Base-by-base conservation (phyloP, 2,329 filamentous ascomycete genomes). In the Pestalotiopsis fici region DNA sequence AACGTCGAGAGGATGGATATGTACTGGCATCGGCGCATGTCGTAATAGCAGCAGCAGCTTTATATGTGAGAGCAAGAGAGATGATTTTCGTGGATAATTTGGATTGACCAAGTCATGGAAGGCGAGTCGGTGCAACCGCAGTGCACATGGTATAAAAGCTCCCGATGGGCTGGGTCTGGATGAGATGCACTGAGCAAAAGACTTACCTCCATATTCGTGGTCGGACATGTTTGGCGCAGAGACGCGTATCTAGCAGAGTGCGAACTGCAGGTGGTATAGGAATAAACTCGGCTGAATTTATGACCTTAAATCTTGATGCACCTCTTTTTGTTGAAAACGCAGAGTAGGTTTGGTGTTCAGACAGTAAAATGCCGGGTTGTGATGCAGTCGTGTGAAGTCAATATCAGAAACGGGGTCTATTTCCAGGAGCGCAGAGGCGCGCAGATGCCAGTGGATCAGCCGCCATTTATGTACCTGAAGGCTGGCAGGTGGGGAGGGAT, bases 191-290 rank as follows among this genome's bases (percentile, higher is more conserved):
- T 18, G 23, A 39, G 31, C 9, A 13, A 50, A 63, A 50, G 35
- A 81, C 87, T 80, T 76, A 90, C 88, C 86, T 79, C 84, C 86
- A 81, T 90, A 88, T 77, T 91, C 89, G 78, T 90, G 86, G 74
- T 91, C 89, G 67, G 89, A 91, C 89, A 91, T 91, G 69, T 59
- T 80, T 74, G 64, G 65, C n/a, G 65, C 21, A 55, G 31, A 63
- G 13, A 25, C 6, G 39, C 23, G 37, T 31, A 60, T 23, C 4
- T 39, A 15, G 57, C 18, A 15, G 21, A 9, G 5, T 13, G n/a
- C 9, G 37, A 15, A 23, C 28, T 39, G 1, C 2, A 4, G 13
- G 15, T 12, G 15, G 21, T 37, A 60, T 6, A 21, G 12, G 27
- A 28, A 23, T 60, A 39, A 12, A 12, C 18, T 25, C 25, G 21